phyloP scores from a whole-genome alignment of 1,284 basidiomycete genomes.

The Boletus nobilissimus region DNA sequence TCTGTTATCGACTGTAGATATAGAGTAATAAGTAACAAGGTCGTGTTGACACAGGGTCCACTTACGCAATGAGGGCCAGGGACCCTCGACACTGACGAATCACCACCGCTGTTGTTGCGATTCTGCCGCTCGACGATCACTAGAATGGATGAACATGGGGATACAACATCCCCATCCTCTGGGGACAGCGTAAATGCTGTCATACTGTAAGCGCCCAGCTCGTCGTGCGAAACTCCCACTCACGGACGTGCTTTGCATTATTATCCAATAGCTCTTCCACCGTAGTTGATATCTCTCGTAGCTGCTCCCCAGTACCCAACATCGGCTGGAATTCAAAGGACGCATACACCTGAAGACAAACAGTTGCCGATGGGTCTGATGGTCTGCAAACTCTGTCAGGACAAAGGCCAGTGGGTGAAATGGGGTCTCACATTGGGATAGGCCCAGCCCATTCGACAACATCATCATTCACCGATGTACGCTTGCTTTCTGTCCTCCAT shows the following conservation, averaged over 20 bases:
- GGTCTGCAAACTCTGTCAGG: slow-evolving; percentile 16
- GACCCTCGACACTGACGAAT: neutral
- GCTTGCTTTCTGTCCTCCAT: slow-evolving; percentile 15
- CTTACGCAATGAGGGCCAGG: neutral
- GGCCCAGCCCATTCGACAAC: slow-evolving; percentile 22
- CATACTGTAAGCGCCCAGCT: neutral
- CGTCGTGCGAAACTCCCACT: neutral
- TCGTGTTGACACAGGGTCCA: neutral
- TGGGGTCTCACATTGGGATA: slow-evolving; percentile 18
- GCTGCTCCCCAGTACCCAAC: slow-evolving; percentile 27
- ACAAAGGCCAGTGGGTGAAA: no score
- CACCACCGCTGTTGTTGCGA: neutral
- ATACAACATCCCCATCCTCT: neutral
- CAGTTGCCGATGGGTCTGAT: slow-evolving; percentile 5
- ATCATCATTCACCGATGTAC: neutral
- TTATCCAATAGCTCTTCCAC: slow-evolving; percentile 15
- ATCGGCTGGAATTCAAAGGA: slow-evolving; percentile 30
- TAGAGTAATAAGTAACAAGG: neutral
- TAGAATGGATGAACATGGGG: neutral
- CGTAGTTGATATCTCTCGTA: slow-evolving; percentile 1
- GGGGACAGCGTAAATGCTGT: neutral
- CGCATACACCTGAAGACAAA: slow-evolving; percentile 20
- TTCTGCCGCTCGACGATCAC: neutral
- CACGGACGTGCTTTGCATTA: neutral
- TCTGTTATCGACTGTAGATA: neutral